Evolutionary conservation across 2,329 filamentous ascomycete species (phyloP).

Genomic region (Aspergillus tubingensis): DNA sequence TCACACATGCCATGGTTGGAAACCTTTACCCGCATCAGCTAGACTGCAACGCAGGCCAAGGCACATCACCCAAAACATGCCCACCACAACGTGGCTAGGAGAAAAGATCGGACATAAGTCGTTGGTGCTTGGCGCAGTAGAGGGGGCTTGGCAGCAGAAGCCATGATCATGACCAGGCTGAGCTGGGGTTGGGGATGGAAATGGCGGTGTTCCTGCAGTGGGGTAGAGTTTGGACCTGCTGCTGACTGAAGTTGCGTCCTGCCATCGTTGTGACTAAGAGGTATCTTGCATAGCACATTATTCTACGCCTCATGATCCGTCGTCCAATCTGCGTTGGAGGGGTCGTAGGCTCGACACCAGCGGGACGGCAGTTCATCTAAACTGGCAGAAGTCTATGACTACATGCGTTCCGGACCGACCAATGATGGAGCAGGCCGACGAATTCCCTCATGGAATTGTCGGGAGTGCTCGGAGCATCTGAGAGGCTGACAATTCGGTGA

Average conservation of each 20-base stretch:
- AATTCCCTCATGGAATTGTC: constrained; percentile 11
- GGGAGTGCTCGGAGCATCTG: constrained; percentile 17
- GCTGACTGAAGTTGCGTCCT: not conserved
- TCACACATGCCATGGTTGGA: constrained; percentile 3
- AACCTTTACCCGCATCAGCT: constrained; percentile 1
- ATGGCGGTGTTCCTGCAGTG: constrained; percentile 28
- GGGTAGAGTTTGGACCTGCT: constrained; percentile 9
- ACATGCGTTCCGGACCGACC: constrained; percentile 13
- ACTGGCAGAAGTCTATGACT: not conserved
- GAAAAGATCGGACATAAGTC: constrained; percentile 17
- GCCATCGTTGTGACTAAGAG: constrained; percentile 2
- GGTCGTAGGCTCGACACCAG: not conserved
- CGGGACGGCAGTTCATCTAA: not conserved
- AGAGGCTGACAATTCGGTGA: constrained; percentile 15
- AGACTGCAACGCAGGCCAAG: constrained; percentile 11
- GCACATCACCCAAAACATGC: constrained; percentile 13
- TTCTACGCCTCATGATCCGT: not conserved
- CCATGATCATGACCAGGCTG: constrained; percentile 13
- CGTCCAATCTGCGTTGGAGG: not conserved
- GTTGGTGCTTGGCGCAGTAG: constrained; percentile 24
- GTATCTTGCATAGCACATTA: constrained; percentile 9
- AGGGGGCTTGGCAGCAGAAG: constrained; percentile 20
- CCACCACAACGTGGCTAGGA: constrained; percentile 26
- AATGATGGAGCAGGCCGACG: constrained; percentile 6
- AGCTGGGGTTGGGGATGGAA: constrained; percentile 13